Conservation (phyloP, 2,329 filamentous ascomycete species). For the Cercospora beticola region DNA sequence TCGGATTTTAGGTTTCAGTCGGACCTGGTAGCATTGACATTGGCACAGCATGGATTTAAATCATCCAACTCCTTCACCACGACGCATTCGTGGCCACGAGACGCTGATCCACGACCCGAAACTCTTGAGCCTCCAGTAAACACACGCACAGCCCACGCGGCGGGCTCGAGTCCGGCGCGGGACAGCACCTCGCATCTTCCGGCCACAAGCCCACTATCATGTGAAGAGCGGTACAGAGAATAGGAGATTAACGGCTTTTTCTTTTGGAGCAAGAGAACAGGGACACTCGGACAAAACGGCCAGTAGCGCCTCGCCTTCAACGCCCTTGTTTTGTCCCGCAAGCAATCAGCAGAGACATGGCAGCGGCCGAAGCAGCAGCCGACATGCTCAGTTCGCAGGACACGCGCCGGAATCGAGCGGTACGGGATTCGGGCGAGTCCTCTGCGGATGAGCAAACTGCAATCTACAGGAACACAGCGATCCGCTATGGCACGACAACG, state of each 20-base stretch:
- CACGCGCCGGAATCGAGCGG: slow-evolving; percentile 14
- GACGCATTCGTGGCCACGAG: neutral
- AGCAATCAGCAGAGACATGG: slow-evolving; percentile 8
- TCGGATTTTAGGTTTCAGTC: neutral
- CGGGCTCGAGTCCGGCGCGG: neutral
- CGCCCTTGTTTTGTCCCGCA: neutral
- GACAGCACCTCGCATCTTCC: slow-evolving; percentile 5
- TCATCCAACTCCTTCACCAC: neutral
- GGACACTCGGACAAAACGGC: neutral
- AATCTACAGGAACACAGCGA: slow-evolving; percentile 36
- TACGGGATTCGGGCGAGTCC: slow-evolving; percentile 32
- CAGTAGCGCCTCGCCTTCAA: neutral
- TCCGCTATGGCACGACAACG: slow-evolving; percentile 30
- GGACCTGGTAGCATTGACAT: neutral
- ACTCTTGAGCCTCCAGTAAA: neutral
- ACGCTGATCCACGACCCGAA: neutral
- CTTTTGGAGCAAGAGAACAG: neutral
- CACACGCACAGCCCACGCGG: neutral
- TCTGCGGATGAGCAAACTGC: slow-evolving; percentile 46
- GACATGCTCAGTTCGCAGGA: slow-evolving; percentile 10
- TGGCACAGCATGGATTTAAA: neutral
- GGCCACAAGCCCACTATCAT: neutral
- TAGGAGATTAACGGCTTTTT: neutral
- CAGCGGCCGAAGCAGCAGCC: slow-evolving; percentile 14
- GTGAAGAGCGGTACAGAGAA: neutral